Percentiles rank a stretch among this genome's conserved stretches.
phyloP scores from a whole-genome alignment of 2,329 filamentous ascomycete species.

The Tolypocladium sp. region DNA sequence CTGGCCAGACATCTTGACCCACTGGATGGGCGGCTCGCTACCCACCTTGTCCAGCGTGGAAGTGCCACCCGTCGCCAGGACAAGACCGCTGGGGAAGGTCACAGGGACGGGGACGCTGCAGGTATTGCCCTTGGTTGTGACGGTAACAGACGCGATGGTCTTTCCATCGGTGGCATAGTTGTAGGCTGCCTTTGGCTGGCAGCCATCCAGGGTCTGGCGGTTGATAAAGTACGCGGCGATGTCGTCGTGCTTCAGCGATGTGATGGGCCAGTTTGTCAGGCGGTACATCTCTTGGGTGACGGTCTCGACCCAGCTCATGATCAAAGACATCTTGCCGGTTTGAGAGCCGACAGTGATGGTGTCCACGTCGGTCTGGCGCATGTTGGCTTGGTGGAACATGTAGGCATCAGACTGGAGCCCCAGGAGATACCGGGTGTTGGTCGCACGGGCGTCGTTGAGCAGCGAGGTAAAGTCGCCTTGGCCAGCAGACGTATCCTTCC shows the following conservation, averaged over 20 bases:
- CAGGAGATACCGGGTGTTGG: constrained; percentile 47
- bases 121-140: constrained; percentile 37
- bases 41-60: constrained; percentile 40
- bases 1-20: constrained; percentile 34
- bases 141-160: constrained; percentile 39
- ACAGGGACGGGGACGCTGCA: constrained; percentile 44
- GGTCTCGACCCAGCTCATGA: constrained; percentile 48
- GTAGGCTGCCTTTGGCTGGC: constrained; percentile 39
- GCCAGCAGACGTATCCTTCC: constrained; percentile 49
- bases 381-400: constrained; percentile 58
- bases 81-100: constrained; percentile 36
- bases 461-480: constrained; percentile 43
- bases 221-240: constrained; percentile 40
- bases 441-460: constrained; percentile 37
- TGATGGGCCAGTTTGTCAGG: constrained; percentile 22
- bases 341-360: constrained; percentile 38
- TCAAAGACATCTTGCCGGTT: constrained; percentile 36
- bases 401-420: constrained; percentile 43
- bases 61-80: constrained; percentile 31
- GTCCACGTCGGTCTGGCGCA: constrained; percentile 39
- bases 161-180: constrained; percentile 29
- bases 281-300: constrained; percentile 43
- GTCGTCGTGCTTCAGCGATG: constrained; percentile 29
- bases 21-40: constrained; percentile 41
- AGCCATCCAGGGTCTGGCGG: constrained; percentile 42